phyloP scores from a whole-genome alignment of 805 yeast genomes.

The Maudiozyma barnettii region DNA sequence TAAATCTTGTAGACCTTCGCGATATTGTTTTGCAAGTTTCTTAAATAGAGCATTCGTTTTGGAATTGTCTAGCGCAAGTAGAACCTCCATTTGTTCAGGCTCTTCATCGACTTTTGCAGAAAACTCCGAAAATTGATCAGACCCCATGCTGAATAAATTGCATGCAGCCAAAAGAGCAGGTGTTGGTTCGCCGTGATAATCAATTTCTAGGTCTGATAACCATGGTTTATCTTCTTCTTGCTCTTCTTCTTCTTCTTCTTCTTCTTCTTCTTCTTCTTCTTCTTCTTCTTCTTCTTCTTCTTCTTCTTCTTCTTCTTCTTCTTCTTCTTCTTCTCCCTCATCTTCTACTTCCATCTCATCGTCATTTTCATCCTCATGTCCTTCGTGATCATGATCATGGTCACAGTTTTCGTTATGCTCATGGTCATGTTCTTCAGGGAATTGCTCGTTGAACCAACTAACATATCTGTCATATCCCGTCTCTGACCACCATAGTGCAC shows the following conservation, averaged over 20 bases:
- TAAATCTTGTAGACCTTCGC: not conserved
- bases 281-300: slow-evolving; percentile 5
- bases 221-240: slow-evolving; percentile 15
- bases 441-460: slow-evolving; percentile 11
- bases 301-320: slow-evolving; percentile 7
- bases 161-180: slow-evolving; percentile 36
- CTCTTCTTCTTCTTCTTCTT: slow-evolving; percentile 14
- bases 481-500: slow-evolving; percentile 21
- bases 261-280: slow-evolving; percentile 10
- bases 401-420: slow-evolving; percentile 19
- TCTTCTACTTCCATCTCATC: slow-evolving; percentile 12
- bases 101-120: not conserved
- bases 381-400: slow-evolving; percentile 13
- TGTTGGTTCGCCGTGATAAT: slow-evolving; percentile 37
- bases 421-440: slow-evolving; percentile 9
- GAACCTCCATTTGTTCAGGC: not conserved
- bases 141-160: slow-evolving; percentile 28
- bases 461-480: slow-evolving; percentile 11
- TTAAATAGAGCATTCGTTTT: not conserved
- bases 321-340: slow-evolving; percentile 13
- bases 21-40: not conserved
- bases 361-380: slow-evolving; percentile 8
- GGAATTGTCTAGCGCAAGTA: not conserved
- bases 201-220: slow-evolving; percentile 36
- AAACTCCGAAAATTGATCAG: slow-evolving; percentile 22